A percentile compares a stretch with the other conserved stretches of the same genome.
phyloP scores from a whole-genome alignment of 2,329 filamentous ascomycete species.

The Trichoderma sp. region DNA sequence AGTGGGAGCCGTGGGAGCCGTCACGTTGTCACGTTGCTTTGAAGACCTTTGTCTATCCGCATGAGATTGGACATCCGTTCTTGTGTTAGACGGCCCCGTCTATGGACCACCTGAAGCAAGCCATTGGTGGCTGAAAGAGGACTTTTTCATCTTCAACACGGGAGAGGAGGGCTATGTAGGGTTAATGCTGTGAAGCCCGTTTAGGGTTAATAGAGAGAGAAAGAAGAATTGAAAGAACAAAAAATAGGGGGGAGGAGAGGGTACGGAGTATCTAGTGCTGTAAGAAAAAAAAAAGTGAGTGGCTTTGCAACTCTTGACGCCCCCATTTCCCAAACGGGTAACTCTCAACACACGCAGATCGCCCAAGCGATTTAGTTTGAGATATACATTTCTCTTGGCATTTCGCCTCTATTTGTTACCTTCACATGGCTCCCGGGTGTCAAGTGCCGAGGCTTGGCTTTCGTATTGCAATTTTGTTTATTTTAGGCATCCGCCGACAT shows the following conservation, averaged over 20 bases:
- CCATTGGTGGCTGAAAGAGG: background rate
- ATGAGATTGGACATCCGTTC: background rate
- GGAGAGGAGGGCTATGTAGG: background rate
- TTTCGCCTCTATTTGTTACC: background rate
- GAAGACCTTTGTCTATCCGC: background rate
- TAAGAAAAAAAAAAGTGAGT: too few relatives aligned
- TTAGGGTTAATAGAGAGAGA: background rate
- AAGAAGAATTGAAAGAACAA: background rate
- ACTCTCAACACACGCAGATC: background rate
- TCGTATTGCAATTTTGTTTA: background rate
- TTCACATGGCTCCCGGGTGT: background rate
- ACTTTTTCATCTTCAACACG: background rate
- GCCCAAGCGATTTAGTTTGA: constrained; percentile 5
- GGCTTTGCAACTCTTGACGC: background rate
- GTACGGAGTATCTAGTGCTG: background rate
- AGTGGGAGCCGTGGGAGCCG: background rate
- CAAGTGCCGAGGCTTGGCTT: background rate
- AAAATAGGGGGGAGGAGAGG: background rate
- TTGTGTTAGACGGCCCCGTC: background rate
- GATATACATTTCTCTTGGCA: constrained; percentile 9
- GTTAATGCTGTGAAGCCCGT: background rate
- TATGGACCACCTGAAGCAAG: background rate
- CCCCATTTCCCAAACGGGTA: constrained; percentile 3
- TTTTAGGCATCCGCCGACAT: background rate
- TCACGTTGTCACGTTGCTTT: background rate